Evolutionary conservation across 2,329 filamentous ascomycete species (phyloP), one percentile per base, ranked within the genome.

Genomic region (Aspergillus amoenus): DNA sequence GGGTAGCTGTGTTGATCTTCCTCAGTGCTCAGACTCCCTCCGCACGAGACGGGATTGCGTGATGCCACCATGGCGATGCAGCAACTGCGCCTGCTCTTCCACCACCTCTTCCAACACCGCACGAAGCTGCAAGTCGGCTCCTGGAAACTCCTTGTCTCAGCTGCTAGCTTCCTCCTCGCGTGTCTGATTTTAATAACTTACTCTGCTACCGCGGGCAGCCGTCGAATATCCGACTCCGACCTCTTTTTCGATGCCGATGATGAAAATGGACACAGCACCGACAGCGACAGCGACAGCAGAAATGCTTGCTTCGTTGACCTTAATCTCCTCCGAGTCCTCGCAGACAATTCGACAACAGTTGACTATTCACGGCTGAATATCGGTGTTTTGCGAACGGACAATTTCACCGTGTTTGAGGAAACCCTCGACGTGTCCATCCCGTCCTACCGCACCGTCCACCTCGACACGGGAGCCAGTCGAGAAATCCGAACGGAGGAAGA

Each of bases 321-420:
- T 18, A 54, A 64, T 17, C 44, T 59, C 39, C 55, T 65, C 39
- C 55, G 63, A 50, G 47, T 56, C 9, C 40, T 61, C 15, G 41
- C 50, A 12, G 56, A 57, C 37, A 62, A 65, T 58, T 51, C 51
- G 17, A 49, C 57, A 30, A 51, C 50, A 12, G 45, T 58, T 4
- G 52, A 64, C 32, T 65, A 65, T 47, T 55, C 60, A 17, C 55
- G 63, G 32, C 34, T 65, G 21, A 62, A 64, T 34, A 62, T 65
- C 24, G 61, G 54, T 18, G 61, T 65, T 5, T 46, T 37, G 11
- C 50, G 47, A 46, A 64, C 63, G 9, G 54, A 44, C 5, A 65
- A 61, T 24, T 65, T 65, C 45, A 61, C 63, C n/a, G 49, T 43
- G 8, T 64, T 60, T 30, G 46, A 57, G 3, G 56, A 61, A 21